Evolutionary conservation across 768 basidiomycete genomes (phyloP).

Genomic region (Suillus americanus): DNA sequence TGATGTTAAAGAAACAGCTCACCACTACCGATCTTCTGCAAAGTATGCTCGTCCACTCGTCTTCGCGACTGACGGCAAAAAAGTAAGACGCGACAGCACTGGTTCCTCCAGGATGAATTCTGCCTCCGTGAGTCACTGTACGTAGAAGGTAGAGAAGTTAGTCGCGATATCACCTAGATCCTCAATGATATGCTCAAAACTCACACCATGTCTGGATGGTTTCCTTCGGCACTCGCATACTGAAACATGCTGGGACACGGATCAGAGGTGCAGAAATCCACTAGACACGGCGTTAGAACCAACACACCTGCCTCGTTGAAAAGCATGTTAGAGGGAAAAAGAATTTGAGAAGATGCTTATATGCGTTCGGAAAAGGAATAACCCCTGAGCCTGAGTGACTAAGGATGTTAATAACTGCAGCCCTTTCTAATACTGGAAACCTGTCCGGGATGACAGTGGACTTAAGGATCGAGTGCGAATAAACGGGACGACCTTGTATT

Average conservation of each 20-base stretch:
- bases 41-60: slow-evolving; percentile 27
- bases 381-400: neutral
- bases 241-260: slow-evolving; percentile 26
- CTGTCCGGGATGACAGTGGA: too few relatives aligned
- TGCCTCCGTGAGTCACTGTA: slow-evolving; percentile 26
- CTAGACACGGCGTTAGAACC: neutral
- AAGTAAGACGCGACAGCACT: slow-evolving; percentile 25
- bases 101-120: slow-evolving; percentile 12
- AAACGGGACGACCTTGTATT: too few relatives aligned
- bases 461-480: too few relatives aligned
- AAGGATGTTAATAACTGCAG: too few relatives aligned
- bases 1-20: slow-evolving; percentile 15
- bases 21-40: slow-evolving; percentile 29
- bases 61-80: slow-evolving; percentile 27
- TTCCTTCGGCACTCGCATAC: slow-evolving; percentile 21
- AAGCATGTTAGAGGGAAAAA: neutral
- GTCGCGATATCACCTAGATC: neutral
- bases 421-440: too few relatives aligned
- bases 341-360: neutral
- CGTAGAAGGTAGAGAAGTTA: neutral
- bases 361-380: neutral
- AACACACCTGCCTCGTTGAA: slow-evolving; percentile 1
- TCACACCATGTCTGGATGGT: slow-evolving; percentile 25
- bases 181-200: neutral
- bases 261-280: neutral